Base-by-base conservation (phyloP, 2,329 filamentous ascomycete genomes). In the Westerdykella ornata region DNA sequence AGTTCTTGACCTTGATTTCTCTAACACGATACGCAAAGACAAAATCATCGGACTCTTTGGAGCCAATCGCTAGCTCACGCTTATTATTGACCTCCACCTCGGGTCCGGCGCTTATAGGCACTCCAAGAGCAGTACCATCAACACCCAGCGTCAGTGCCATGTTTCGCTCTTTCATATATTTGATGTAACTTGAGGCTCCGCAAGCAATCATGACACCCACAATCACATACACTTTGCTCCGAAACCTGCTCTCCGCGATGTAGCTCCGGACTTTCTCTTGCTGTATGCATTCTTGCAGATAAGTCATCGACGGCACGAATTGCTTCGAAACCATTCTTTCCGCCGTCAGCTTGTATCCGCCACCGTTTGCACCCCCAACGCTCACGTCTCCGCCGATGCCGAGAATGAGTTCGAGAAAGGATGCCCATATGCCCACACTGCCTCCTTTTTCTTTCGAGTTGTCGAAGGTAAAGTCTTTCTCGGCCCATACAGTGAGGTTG, bases 1-100 rank as follows among this genome's bases (percentile, higher is more conserved):
- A 16, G 28, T 33, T 38, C 30, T 29, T 42, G 18, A 35, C 13
- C 28, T 26, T 38, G 17, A 38, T 33, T 16, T 42, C 20, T 13
- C 29, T 31, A 16, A 42, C 15, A 7, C 40, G 13, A 19, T 37
- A 38, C 16, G 34, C 40, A 19, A 42, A 42, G 14, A 42, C 40
- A 16, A 42, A 42, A 29, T 38, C 40, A 19, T 38, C 40, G 5
- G 40, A 19, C 2, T 22, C 40, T 16, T 38, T 31, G 11, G 30
- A 34, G 9, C 19, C 18, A 5, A 42, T 30, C 6, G 14, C 18
- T 12, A 22, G 26, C 28, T 9, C 28, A 13, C 8, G 31, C 14
- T 18, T 33, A 13, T 8, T 15, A 2, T n/a, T 37, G 22, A 26
- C 16, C 11, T 22, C 35, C 13, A 37, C 16, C 6, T 37, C 8